Conservation (phyloP, 345 rosid species). For the Eucalyptus lansdowneana region DNA sequence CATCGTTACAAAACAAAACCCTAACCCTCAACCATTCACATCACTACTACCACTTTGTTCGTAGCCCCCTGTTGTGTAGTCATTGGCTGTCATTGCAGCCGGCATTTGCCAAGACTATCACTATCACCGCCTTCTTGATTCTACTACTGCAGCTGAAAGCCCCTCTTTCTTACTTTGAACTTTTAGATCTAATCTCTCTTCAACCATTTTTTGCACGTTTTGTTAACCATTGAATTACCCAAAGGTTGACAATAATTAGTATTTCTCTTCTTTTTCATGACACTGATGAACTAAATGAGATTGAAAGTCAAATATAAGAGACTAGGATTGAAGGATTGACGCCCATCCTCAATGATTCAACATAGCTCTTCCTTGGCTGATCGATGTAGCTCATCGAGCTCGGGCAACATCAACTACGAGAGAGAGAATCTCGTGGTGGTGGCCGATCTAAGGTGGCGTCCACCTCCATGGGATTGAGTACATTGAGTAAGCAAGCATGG, state of each 20-base stretch:
- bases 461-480: neutral
- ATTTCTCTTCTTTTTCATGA: neutral
- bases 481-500: neutral
- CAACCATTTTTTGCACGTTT: neutral
- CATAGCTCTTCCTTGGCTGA: neutral
- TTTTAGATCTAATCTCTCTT: neutral
- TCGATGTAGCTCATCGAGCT: neutral
- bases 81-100: neutral
- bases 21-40: neutral
- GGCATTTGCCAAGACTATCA: neutral
- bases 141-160: neutral
- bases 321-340: neutral
- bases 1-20: neutral
- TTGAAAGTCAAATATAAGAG: neutral
- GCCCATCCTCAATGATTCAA: neutral
- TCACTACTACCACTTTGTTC: neutral
- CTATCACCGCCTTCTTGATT: neutral
- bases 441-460: neutral
- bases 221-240: neutral
- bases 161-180: neutral
- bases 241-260: neutral
- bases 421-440: neutral
- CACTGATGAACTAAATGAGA: neutral
- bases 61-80: neutral
- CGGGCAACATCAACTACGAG: neutral